Percentiles rank a stretch among this genome's conserved stretches.
Evolutionary conservation across 768 basidiomycete genomes (phyloP).

Genomic region (Auriscalpium microsporum): DNA sequence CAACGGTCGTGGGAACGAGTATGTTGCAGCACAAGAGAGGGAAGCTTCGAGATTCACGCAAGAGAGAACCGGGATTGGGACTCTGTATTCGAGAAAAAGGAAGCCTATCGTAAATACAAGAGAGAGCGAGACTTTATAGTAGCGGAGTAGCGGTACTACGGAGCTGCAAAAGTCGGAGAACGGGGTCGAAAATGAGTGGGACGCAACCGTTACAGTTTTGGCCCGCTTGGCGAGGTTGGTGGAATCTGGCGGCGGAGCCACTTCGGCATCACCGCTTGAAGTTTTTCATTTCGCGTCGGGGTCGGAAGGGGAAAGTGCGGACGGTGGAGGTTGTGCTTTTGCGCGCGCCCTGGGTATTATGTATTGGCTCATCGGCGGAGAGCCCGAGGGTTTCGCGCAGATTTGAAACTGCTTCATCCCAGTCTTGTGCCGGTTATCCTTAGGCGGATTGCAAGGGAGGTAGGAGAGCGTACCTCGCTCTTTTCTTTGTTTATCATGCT

Average conservation of each 20-base stretch:
- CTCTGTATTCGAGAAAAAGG: no score
- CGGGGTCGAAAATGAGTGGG: no score
- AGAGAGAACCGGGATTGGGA: no score
- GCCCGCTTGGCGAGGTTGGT: constrained; percentile 23
- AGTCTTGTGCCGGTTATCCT: not conserved
- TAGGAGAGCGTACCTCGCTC: constrained; percentile 45
- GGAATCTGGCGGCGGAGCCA: constrained; percentile 24
- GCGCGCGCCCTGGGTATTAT: constrained; percentile 44
- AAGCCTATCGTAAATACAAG: no score
- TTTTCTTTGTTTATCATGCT: constrained; percentile 65
- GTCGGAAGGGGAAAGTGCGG: constrained; percentile 15
- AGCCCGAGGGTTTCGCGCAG: constrained; percentile 9
- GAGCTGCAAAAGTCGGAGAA: no score
- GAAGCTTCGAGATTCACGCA: no score
- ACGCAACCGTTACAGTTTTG: no score
- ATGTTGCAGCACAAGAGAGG: no score
- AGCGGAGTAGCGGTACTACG: no score
- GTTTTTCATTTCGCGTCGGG: constrained; percentile 39
- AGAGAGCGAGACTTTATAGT: no score
- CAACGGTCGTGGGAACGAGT: no score
- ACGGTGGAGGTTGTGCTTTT: constrained; percentile 15
- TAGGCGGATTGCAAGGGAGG: not conserved
- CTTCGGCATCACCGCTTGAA: constrained; percentile 25
- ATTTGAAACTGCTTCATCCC: constrained; percentile 1
- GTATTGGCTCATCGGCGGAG: constrained; percentile 34